Evolutionary conservation across 2,329 filamentous ascomycete genomes (phyloP).

Genomic region (Epichloe coenophiala): DNA sequence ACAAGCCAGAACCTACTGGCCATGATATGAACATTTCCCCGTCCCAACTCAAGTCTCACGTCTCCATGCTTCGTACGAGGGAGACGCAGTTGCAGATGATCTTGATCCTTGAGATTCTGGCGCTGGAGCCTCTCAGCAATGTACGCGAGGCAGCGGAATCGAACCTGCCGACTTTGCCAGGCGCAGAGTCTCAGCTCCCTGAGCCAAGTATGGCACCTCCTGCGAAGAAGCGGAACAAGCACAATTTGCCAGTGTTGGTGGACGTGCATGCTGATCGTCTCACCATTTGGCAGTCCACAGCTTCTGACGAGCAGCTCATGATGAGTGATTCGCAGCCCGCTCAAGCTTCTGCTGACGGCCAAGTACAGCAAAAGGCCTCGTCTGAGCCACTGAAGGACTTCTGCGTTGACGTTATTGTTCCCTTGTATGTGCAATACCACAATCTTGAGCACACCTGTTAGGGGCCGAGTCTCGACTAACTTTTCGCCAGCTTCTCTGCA

Average conservation of each 20-base stretch:
- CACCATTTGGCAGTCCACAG: conserved; percentile 73
- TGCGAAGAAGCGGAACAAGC: conserved; percentile 44
- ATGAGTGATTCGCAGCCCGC: conserved; percentile 33
- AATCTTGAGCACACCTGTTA: not conserved
- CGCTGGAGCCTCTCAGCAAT: conserved; percentile 44
- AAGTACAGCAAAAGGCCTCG: conserved; percentile 26
- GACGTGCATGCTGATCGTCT: conserved; percentile 66
- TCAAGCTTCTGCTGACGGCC: conserved; percentile 18
- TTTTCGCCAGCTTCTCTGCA: conserved; percentile 47
- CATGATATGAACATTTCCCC: conserved; percentile 33
- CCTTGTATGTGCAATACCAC: conserved; percentile 44
- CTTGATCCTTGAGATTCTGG: conserved; percentile 61
- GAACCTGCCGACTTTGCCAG: conserved; percentile 32
- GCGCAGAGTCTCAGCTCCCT: conserved; percentile 16
- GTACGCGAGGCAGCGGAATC: conserved; percentile 27
- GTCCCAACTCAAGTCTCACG: conserved; percentile 45
- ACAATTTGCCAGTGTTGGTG: conserved; percentile 51
- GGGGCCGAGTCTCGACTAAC: conserved; percentile 19
- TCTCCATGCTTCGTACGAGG: conserved; percentile 54
- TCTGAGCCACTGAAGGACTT: conserved; percentile 60
- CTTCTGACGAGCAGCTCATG: conserved; percentile 41
- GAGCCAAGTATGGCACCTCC: conserved; percentile 16
- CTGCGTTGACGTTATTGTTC: conserved; percentile 66
- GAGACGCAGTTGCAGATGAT: conserved; percentile 76
- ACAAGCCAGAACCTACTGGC: conserved; percentile 37